Conservation (phyloP, 805 yeast species). For the Nakazawaea holstii region DNA sequence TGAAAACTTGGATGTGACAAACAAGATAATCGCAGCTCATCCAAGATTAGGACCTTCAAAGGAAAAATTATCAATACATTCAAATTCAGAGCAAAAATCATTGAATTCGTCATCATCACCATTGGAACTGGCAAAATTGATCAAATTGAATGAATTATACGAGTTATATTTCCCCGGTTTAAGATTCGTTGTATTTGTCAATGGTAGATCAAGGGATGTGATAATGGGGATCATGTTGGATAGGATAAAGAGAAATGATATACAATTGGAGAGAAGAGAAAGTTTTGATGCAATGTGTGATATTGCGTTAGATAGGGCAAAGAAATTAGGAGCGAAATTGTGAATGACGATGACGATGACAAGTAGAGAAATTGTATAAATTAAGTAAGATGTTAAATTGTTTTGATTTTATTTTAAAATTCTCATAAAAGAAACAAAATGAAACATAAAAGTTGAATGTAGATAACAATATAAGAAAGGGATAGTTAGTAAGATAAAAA, state of each 20-base stretch:
- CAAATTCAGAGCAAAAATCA: conserved; percentile 66
- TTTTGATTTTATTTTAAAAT: not conserved
- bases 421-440: not conserved
- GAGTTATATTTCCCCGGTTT: conserved; percentile 52
- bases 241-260: conserved; percentile 54
- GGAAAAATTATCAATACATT: conserved; percentile 52
- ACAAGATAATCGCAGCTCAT: conserved; percentile 77
- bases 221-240: conserved; percentile 59
- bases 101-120: conserved; percentile 42
- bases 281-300: conserved; percentile 90
- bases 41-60: conserved; percentile 77
- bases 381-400: not conserved
- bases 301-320: conserved; percentile 75
- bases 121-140: conserved; percentile 45
- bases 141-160: conserved; percentile 46
- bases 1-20: conserved; percentile 2
- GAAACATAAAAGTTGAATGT: not conserved
- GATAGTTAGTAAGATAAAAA: not conserved
- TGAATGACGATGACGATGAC: conserved; percentile 7
- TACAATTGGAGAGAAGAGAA: conserved; percentile 48
- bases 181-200: conserved; percentile 83
- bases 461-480: not conserved
- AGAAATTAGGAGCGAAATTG: conserved; percentile 39
- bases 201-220: conserved; percentile 64
- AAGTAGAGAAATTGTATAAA: not conserved